phyloP scores from a whole-genome alignment of 2,329 filamentous ascomycete genomes.

The Dichotomopilus funicola region DNA sequence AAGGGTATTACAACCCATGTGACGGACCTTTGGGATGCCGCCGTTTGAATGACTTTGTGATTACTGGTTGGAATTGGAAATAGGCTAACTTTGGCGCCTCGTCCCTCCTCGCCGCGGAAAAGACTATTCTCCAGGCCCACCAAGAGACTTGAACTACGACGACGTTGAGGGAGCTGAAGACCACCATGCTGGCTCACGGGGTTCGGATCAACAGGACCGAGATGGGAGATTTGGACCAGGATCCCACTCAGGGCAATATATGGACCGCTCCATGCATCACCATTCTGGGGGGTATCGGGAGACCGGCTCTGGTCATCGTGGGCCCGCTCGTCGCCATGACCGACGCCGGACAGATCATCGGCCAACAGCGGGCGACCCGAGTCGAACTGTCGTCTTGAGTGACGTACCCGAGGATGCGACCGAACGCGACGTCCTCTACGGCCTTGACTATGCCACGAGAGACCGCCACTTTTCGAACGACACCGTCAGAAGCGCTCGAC shows the following conservation, averaged over 20 bases:
- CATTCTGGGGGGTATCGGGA: conserved; percentile 4
- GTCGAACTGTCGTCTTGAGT: conserved; percentile 15
- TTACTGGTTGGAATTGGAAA: conserved; percentile 12
- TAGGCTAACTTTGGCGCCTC: conserved; percentile 23
- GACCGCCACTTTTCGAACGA: conserved; percentile 23
- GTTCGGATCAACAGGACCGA: not conserved
- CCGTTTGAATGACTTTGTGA: conserved; percentile 9
- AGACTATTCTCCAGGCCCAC: conserved; percentile 15
- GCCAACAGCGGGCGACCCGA: conserved; percentile 3
- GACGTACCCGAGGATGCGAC: conserved; percentile 22
- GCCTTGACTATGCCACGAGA: conserved; percentile 22
- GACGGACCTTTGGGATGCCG: conserved; percentile 13
- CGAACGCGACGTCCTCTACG: conserved; percentile 24
- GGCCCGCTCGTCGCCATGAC: not conserved
- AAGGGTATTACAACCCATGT: conserved; percentile 33
- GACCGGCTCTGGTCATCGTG: not conserved
- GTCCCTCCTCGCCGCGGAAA: conserved; percentile 9
- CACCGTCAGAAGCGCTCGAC: conserved; percentile 17
- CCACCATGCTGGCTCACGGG: not conserved
- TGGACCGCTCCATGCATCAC: too few species aligned
- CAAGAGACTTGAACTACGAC: conserved; percentile 24
- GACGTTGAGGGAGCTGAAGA: conserved; percentile 14
- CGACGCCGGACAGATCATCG: not conserved
- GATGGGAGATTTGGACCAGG: not conserved
- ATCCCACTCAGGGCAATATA: not conserved